Evolutionary conservation across 139 green algal genomes (phyloP), one percentile per base, ranked within the genome.

Genomic region (Volvox africanus): DNA sequence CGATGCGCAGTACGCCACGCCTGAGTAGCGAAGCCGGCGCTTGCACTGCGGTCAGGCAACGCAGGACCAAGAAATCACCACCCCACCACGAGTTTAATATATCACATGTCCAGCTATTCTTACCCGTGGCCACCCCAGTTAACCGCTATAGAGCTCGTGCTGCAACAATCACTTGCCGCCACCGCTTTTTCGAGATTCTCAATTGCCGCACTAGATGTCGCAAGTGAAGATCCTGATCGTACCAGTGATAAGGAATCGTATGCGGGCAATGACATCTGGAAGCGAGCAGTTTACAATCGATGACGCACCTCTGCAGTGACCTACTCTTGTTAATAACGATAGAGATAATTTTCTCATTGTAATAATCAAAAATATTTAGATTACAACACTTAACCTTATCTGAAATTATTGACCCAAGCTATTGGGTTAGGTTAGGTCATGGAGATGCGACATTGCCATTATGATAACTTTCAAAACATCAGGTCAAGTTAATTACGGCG

Each of bases 201-300:
- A 17, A 86, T 28, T n/a, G 73, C 11, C 22, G 80, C 55, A 55
- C 80, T 86, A 50, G 55, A 44, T 73, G 80, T 17, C 1, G 80
- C 28, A n/a, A 71, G 24, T n/a, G 80, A 37, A 50, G 80, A 86
- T 73, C 80, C 80, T 86, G 55, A 37, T 67, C 78, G 65, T 35
- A 84, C 44, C 44, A 55, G 44, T 14, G 9, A 55, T 55, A 55
- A 55, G 44, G 5, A 55, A 55, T 55, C 44, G 44, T 55, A 55
- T 55, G 44, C 9, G 44, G 44, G 9, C 44, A 55, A 55, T 5
- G 9, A 55, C 44, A 55, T 9, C 44, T 5, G 9, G 44, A 55
- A 9, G 44, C 44, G 9, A 9, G 44, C 44, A 55, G 44, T 55
- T n/a, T 19, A 33, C 17, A 21, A 32, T 13, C 78, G 30, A 84